These are phyloP conservation scores for Lotus japonicus DNA, from an alignment of 306 rosid genomes.

Conservation along the genomic window DNA sequence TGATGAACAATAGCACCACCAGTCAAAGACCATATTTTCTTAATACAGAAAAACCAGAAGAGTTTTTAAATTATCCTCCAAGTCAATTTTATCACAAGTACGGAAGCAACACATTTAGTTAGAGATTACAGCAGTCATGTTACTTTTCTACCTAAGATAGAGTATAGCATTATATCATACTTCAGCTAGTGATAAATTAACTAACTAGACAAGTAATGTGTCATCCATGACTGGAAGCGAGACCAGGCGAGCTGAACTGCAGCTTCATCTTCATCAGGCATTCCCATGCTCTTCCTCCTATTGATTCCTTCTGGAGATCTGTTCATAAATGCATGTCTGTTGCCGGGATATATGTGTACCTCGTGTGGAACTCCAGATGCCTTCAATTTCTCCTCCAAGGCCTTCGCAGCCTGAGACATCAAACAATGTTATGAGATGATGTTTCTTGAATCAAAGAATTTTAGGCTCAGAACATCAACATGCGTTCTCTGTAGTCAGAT, in stretches of 20 bases:
- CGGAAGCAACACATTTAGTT: no score
- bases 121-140: no score
- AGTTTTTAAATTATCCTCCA: no score
- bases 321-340: slow-evolving; percentile 89
- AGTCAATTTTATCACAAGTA: no score
- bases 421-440: slow-evolving; percentile 13
- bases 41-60: no score
- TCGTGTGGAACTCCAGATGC: slow-evolving; percentile 75
- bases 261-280: slow-evolving; percentile 68
- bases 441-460: background rate
- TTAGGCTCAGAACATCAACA: background rate
- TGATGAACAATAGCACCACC: no score
- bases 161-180: background rate
- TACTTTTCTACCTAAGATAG: background rate
- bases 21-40: no score
- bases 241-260: slow-evolving; percentile 88
- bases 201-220: slow-evolving; percentile 42
- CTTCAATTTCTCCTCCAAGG: slow-evolving; percentile 83
- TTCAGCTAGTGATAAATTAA: background rate
- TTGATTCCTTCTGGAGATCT: slow-evolving; percentile 69
- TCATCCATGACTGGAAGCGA: slow-evolving; percentile 87
- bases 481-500: background rate
- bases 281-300: slow-evolving; percentile 87
- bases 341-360: slow-evolving; percentile 74
- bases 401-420: slow-evolving; percentile 74